Conservation (phyloP, 805 yeast genomes). For the Monosporozyma solicola region DNA sequence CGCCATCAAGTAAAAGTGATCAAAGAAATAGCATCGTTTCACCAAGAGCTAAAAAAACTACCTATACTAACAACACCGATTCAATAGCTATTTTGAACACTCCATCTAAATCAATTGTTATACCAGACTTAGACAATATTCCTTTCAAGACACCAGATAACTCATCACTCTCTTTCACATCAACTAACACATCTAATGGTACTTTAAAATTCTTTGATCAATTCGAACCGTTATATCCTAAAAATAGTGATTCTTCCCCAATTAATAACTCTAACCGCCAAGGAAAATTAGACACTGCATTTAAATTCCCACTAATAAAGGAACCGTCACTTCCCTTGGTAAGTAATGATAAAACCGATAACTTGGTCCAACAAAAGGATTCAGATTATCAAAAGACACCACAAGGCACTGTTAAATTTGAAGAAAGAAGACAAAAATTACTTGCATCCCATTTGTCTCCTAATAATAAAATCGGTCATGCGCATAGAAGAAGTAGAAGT, state of each 20-base stretch:
- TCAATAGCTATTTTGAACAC: slow-evolving; percentile 21
- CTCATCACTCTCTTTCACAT: not conserved
- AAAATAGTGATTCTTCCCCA: not conserved
- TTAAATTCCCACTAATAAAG: slow-evolving; percentile 17
- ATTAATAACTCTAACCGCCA: not conserved
- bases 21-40: not conserved
- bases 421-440: slow-evolving; percentile 16
- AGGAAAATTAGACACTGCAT: slow-evolving; percentile 11
- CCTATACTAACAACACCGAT: slow-evolving; percentile 1
- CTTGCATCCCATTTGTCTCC: slow-evolving; percentile 7
- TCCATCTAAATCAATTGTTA: slow-evolving; percentile 21
- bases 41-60: not conserved
- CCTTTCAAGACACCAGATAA: slow-evolving; percentile 9
- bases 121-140: slow-evolving; percentile 20
- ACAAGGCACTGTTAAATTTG: slow-evolving; percentile 9
- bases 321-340: not conserved
- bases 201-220: slow-evolving; percentile 20
- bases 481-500: slow-evolving; percentile 28
- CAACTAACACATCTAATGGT: slow-evolving; percentile 8
- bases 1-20: not conserved
- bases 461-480: slow-evolving; percentile 10
- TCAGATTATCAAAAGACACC: slow-evolving; percentile 15
- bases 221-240: slow-evolving; percentile 9
- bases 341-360: not conserved
- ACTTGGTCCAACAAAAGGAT: not conserved